Evolutionary conservation across 2,329 filamentous ascomycete species (phyloP), one percentile per base, ranked within the genome.

Genomic region (Colletotrichum melonis): DNA sequence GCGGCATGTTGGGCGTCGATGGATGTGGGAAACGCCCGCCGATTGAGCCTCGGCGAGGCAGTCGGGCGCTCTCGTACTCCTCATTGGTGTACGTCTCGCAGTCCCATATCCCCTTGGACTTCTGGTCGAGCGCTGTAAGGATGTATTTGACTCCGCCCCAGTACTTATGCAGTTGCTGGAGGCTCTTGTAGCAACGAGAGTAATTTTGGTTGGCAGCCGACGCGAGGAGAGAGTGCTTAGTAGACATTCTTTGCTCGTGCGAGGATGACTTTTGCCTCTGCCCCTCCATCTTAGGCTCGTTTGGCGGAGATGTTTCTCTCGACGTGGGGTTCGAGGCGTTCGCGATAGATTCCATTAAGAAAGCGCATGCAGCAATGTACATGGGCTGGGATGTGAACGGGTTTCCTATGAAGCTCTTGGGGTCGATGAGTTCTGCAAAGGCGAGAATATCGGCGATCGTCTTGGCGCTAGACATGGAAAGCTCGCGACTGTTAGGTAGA

Each of bases 141-240:
- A 97, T 97, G 79, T 97, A 97, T 70, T 94, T 92, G 30, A 94
- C 92, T 8, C 95, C 95, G 46, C 93, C 93, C 95, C 95, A 97
- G 79, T 97, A 97, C 0, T 89, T 88, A 76, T 97, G 91, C n/a
- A 97, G 86, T 58, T 94, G 92, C 76, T 95, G 91, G 12, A 97
- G 82, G 0, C 94, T 94, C 79, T 95, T 94, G 80, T 97, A 96
- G 80, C 95, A 97, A 9, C 92, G 88, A 79, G 96, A 94, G 77
- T 97, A 97, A 77, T 97, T 96, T 78, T 96, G 93, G 76, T 92
- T 95, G 0, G 95, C 94, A 1, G 93, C 94, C 0, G 93, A 93
- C 0, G 94, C 94, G 1, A 97, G 87, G 2, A 97, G 83, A 0
- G 92, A 92, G 78, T 97, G 94, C 76, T 94, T 93, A 0, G 86